Evolutionary conservation across 1,284 basidiomycete species (phyloP), one percentile per base, ranked within the genome.

Genomic region (Puccinia coronata): DNA sequence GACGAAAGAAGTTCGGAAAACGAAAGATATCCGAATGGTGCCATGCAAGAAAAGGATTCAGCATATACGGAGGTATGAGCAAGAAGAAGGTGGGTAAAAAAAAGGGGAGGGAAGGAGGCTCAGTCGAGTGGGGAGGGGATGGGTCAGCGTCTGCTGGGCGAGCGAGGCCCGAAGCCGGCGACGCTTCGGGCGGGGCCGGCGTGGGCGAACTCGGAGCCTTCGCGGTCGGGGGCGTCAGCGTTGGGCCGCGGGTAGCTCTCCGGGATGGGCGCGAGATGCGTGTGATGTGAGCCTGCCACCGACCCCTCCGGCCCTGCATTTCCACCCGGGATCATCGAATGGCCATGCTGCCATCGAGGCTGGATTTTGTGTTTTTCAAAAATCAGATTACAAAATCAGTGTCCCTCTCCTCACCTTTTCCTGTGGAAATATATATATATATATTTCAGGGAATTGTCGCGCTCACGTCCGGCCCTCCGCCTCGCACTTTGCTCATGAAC

Each of bases 401-500:
- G 11, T 36, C 11, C 18, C 55, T 36, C 18, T 12, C 47, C 79
- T 81, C 31, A 81, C 43, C 16, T 47, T 16, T 6, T 47, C 43
- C n/a, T n/a, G n/a, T n/a, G n/a, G n/a, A n/a, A n/a, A n/a, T n/a
- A n/a, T n/a, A n/a, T n/a, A n/a, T n/a, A n/a, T n/a, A n/a, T n/a
- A n/a, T n/a, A n/a, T n/a, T n/a, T n/a, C n/a, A n/a, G n/a, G n/a
- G n/a, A n/a, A n/a, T 47, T 47, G 6, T 47, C 43, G 6, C 43
- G 6, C 43, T 47, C 43, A 47, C 79, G 72, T 81, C 79, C 11
- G 79, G 79, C 41, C 43, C 79, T 23, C 79, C 79, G 18, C 79
- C 79, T 74, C 71, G 72, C 14, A 81, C 79, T 81, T 81, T 81
- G 47, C 79, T 81, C 79, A 81, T 81, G 72, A 65, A 81, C 23